Evolutionary conservation across 2,329 filamentous ascomycete genomes (phyloP).

Genomic region (Aspergillus udagawae): DNA sequence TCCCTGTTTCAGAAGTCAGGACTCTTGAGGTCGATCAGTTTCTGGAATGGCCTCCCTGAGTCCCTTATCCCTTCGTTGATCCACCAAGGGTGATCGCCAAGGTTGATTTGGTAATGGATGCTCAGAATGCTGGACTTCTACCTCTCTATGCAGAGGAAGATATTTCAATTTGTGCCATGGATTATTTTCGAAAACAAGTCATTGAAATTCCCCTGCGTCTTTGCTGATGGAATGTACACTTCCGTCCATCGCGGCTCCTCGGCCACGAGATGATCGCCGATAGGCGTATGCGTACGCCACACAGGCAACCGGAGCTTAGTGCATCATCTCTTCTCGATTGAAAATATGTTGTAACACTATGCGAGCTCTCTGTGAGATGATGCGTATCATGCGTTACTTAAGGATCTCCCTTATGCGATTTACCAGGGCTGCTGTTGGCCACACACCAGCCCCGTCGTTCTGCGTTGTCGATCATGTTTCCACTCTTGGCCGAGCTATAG

Average conservation of each 20-base stretch:
- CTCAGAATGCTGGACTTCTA: not conserved
- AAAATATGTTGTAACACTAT: not conserved
- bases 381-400: not conserved
- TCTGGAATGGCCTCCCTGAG: not conserved
- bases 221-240: not conserved
- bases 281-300: slow-evolving; percentile 3
- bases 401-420: not conserved
- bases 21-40: not conserved
- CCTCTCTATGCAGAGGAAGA: not conserved
- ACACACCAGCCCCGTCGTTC: slow-evolving; percentile 2
- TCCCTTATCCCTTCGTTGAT: not conserved
- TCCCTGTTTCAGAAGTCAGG: not conserved
- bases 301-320: not conserved
- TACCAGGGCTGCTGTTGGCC: slow-evolving; percentile 4
- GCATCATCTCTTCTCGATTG: not conserved
- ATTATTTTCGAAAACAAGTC: not conserved
- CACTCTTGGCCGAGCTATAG: slow-evolving; percentile 13
- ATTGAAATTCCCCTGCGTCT: not conserved
- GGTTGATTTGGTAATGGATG: not conserved
- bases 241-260: not conserved
- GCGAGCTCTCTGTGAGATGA: not conserved
- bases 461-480: slow-evolving; percentile 14
- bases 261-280: slow-evolving; percentile 1
- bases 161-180: not conserved
- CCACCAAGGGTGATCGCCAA: not conserved